Base-by-base conservation (phyloP, 805 yeast species). In the Sungouiozyma ichnusensis region DNA sequence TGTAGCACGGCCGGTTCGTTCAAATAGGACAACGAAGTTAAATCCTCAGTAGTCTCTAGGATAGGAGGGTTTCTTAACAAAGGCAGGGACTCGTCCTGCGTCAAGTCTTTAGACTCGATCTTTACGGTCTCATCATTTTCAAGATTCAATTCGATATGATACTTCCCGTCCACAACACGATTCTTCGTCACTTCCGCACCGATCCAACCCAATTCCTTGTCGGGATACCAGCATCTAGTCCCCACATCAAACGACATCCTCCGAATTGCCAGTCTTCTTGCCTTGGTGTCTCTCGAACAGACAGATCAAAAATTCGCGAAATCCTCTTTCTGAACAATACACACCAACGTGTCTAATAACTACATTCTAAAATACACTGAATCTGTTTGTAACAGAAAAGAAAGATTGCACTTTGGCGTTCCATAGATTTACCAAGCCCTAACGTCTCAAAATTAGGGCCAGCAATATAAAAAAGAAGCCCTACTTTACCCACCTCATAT, bases 1-100 rank as follows among this genome's bases (percentile, higher is more conserved):
- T 88, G 94, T 51, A 90, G 72, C 38, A 90, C 96, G 1, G 97
- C 94, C 1, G 98, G 97, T 62, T 90, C 98, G 62, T 90, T 90
- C 53, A 92, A 69, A 58, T 90, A 88, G 0, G 97, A 87, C 43
- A 90, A 72, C 41, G 87, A 81, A 2, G 97, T 92, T 55, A 90
- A 73, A 65, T 92, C 98, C 60, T 90, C 97, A 16, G 94, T 86
- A 3, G 95, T 83, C 63, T 90, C 98, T 48, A 86, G 71, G 46
- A 82, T 79, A 2, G 94, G 92, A 40, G 96, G 97, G 60, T 90
- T 90, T 60, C 95, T 75, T 58, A 88, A 72, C 27, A 86, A 77
- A 3, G 95, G 95, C 42, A 85, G 68, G 41, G 73, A 73, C 3
- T 68, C 47, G 29, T 58, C 54, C 20, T 50, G 40, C 20, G 36